Evolutionary conservation across 2,329 filamentous ascomycete species (phyloP).

Genomic region (Biscogniauxia mediterranea): DNA sequence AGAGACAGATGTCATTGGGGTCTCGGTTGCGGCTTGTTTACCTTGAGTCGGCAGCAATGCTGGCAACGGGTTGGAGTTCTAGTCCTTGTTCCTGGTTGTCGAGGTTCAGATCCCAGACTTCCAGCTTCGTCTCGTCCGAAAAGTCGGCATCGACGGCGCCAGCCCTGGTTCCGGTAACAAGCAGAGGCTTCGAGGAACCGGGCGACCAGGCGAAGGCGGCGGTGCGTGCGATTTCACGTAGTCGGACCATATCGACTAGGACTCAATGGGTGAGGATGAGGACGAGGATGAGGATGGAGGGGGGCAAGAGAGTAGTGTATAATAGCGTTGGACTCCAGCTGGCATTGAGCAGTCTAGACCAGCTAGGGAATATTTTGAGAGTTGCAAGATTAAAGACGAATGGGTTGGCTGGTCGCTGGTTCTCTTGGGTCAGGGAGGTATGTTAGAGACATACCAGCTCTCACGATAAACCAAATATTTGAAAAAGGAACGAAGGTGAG

Average conservation of each 20-base stretch:
- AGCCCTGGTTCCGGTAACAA: conserved; percentile 91
- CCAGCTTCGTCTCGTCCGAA: conserved; percentile 93
- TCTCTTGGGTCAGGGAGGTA: not conserved
- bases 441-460: not conserved
- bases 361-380: conserved; percentile 27
- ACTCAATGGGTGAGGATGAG: conserved; percentile 24
- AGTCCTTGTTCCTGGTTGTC: conserved; percentile 72
- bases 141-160: conserved; percentile 97
- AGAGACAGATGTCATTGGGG: not conserved
- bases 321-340: conserved; percentile 26
- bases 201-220: conserved; percentile 97
- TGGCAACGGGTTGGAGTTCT: conserved; percentile 82
- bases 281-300: not conserved
- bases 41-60: conserved; percentile 87
- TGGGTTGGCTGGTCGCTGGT: conserved; percentile 7
- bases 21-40: conserved; percentile 41
- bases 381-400: conserved; percentile 9
- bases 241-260: conserved; percentile 73
- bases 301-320: conserved; percentile 27
- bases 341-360: conserved; percentile 36
- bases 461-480: not conserved
- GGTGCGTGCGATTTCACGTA: conserved; percentile 94
- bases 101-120: conserved; percentile 91
- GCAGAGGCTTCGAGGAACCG: conserved; percentile 70
- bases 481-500: conserved; percentile 3